Base-by-base conservation (phyloP, 2,329 filamentous ascomycete species). In the Cordyceps tenuipes region DNA sequence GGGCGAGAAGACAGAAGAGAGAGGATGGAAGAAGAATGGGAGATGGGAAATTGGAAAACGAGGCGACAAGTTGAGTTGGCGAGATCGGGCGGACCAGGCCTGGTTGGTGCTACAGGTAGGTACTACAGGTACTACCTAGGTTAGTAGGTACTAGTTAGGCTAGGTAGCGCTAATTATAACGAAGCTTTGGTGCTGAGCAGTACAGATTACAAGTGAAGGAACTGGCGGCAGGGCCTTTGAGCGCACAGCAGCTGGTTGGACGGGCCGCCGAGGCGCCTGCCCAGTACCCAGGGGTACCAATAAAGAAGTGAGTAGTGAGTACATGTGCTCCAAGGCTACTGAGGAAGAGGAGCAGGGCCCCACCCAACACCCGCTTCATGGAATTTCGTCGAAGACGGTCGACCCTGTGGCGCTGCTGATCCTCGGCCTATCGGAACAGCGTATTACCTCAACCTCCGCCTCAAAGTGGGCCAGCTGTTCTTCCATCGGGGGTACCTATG, bases 341-440 rank as follows among this genome's bases (percentile, higher is more conserved):
- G 4, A 23, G n/a, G n/a, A n/a, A 15, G 15, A 29, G n/a, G n/a
- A 21, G 43, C 9, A 8, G 12, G 7, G 43, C 43, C 43, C 15
- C 5, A 10, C 21, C 13, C 9, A 29, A 23, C 65, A 64, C 71
- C 70, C 72, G 72, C 72, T 72, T 73, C 73, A 75, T 75, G 73
- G 73, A 75, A 75, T 62, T 69, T 67, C 68, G 71, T 75, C 67
- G 73, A 75, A 75, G 72, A 71, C 71, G 57, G 68, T 75, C 70
- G 73, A 75, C 67, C 66, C 62, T 69, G 72, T 74, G 72, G 72
- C 71, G 69, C 71, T 73, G 70, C 69, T 15, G 17, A 5, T 3
- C n/a, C 21, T 23, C 26, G 29, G 55, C 60, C 60, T 50, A 61
- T 61, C 55, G 60, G 49, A 57, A 29, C 19, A 19, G 19, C 29